phyloP scores from a whole-genome alignment of 1,284 basidiomycete genomes.

The Rhodotorula sp. region DNA sequence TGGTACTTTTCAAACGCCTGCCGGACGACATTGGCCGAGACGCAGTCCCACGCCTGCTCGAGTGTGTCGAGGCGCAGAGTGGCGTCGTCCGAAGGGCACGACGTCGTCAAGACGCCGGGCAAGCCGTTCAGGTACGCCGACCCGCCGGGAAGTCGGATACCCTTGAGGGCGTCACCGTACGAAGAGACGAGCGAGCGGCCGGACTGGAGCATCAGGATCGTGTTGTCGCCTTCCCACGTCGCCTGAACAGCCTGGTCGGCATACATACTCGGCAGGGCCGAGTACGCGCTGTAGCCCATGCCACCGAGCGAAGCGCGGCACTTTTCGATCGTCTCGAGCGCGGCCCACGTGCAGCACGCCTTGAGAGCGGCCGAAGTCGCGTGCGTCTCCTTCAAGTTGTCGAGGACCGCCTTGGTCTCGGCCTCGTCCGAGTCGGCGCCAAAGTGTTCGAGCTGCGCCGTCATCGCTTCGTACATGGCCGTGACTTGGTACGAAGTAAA shows the following conservation, averaged over 20 bases:
- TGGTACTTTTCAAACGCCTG: conserved; percentile 56
- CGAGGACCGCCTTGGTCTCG: conserved; percentile 50
- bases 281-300: conserved; percentile 60
- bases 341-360: conserved; percentile 61
- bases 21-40: conserved; percentile 57
- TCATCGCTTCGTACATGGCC: conserved; percentile 51
- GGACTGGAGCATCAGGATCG: conserved; percentile 56
- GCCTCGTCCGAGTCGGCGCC: conserved; percentile 49
- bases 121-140: conserved; percentile 55
- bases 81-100: conserved; percentile 46
- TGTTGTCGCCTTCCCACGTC: conserved; percentile 56
- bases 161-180: conserved; percentile 54
- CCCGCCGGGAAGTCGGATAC: conserved; percentile 53
- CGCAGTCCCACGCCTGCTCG: conserved; percentile 55
- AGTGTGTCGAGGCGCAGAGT: conserved; percentile 51
- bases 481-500: conserved; percentile 54
- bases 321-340: conserved; percentile 58
- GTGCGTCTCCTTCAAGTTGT: conserved; percentile 61
- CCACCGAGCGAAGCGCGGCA: conserved; percentile 58
- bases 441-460: conserved; percentile 55
- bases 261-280: conserved; percentile 56
- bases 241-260: conserved; percentile 13
- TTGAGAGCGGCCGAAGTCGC: conserved; percentile 59
- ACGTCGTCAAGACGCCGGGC: conserved; percentile 49
- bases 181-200: conserved; percentile 56